Percentiles rank a stretch among this genome's conserved stretches.
Evolutionary conservation across 306 rosid species (phyloP).

Genomic region (Quercus wislizeni): DNA sequence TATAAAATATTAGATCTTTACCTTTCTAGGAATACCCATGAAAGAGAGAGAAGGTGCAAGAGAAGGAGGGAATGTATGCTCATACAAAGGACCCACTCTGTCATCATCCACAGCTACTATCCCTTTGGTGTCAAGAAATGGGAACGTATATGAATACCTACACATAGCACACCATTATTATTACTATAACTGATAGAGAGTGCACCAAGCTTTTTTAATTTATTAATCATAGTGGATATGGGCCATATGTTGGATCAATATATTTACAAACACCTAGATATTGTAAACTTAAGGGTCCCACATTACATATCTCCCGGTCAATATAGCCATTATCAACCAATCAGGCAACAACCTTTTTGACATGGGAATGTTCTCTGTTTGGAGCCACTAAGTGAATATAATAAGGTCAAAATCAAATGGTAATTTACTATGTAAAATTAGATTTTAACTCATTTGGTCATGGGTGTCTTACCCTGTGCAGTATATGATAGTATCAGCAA

Average conservation of each 20-base stretch:
- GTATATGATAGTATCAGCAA: slow-evolving; percentile 71
- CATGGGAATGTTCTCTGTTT: too few relatives aligned
- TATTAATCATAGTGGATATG: neutral
- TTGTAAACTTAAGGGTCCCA: too few relatives aligned
- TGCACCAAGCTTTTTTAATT: too few relatives aligned
- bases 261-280: too few relatives aligned
- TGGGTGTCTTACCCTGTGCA: slow-evolving; percentile 72
- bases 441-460: neutral
- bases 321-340: too few relatives aligned
- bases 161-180: slow-evolving; percentile 19
- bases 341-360: too few relatives aligned
- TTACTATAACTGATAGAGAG: neutral
- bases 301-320: too few relatives aligned
- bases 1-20: slow-evolving; percentile 5
- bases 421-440: neutral
- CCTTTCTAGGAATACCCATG: slow-evolving; percentile 88
- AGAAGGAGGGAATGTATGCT: slow-evolving; percentile 94
- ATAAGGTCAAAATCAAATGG: too few relatives aligned
- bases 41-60: slow-evolving; percentile 92
- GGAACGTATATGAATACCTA: slow-evolving; percentile 90
- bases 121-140: slow-evolving; percentile 97
- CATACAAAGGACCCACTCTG: slow-evolving; percentile 92
- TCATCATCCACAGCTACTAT: slow-evolving; percentile 79
- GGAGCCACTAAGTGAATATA: neutral
- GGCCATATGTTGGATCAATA: neutral